Conservation (phyloP, 805 yeast genomes). For the Candida tibetensis region DNA sequence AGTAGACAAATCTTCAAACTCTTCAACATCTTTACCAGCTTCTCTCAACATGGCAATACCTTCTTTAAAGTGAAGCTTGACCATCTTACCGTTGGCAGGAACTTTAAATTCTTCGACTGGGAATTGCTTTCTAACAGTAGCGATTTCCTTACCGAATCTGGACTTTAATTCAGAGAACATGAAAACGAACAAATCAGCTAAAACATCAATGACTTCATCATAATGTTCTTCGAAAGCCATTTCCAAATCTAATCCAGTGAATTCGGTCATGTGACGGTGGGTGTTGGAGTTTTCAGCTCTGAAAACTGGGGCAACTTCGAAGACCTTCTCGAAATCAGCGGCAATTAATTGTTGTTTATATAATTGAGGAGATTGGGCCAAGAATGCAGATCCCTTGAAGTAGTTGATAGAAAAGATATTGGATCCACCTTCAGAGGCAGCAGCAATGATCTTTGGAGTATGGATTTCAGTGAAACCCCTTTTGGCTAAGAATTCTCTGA, state of each 20-base stretch:
- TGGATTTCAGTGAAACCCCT: constrained; percentile 86
- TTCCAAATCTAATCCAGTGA: constrained; percentile 95
- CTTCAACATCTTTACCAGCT: constrained; percentile 83
- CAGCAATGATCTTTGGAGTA: constrained; percentile 92
- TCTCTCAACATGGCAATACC: constrained; percentile 85
- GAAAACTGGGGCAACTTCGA: constrained; percentile 96
- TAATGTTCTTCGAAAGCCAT: constrained; percentile 98
- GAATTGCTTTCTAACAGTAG: constrained; percentile 85
- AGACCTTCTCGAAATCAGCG: constrained; percentile 95
- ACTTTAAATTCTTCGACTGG: constrained; percentile 97
- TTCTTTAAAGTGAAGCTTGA: constrained; percentile 82
- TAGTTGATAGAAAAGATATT: constrained; percentile 92
- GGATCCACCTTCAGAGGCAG: constrained; percentile 97
- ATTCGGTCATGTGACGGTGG: constrained; percentile 99
- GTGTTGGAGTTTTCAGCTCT: constrained; percentile 99
- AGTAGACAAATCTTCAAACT: constrained; percentile 85
- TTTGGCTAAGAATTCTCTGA: constrained; percentile 77
- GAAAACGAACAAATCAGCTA: constrained; percentile 77
- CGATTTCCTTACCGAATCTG: constrained; percentile 82
- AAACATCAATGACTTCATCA: constrained; percentile 73
- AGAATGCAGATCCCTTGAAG: constrained; percentile 87
- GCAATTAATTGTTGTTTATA: constrained; percentile 98
- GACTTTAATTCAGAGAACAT: constrained; percentile 80
- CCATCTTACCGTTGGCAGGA: constrained; percentile 93
- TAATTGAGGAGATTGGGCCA: constrained; percentile 98